Percentiles rank a stretch among this genome's conserved stretches.
Conservation (phyloP, 2,329 filamentous ascomycete species). For the Aspergillus fijiensis region DNA sequence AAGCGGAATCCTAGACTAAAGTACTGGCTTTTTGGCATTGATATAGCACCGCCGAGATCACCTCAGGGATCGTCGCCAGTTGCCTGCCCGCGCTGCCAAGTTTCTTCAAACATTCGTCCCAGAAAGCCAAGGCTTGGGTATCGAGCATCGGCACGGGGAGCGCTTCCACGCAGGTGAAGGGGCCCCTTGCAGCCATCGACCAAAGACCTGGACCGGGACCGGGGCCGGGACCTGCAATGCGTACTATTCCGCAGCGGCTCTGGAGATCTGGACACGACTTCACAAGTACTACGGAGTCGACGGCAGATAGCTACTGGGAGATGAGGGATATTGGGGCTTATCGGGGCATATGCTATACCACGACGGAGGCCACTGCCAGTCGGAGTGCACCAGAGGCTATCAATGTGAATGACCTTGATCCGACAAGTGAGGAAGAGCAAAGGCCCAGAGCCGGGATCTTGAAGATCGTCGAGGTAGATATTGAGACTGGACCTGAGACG, state of each 20-base stretch:
- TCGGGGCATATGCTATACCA: constrained; percentile 13
- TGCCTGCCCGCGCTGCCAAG: constrained; percentile 25
- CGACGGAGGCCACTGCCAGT: constrained; percentile 14
- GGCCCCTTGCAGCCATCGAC: not conserved
- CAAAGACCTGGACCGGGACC: not conserved
- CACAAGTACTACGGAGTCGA: constrained; percentile 4
- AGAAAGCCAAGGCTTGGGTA: constrained; percentile 15
- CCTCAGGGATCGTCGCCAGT: constrained; percentile 26
- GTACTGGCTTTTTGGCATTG: too few species aligned
- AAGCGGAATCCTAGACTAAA: too few species aligned
- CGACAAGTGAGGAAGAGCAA: not conserved
- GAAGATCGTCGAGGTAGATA: constrained; percentile 25
- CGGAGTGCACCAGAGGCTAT: constrained; percentile 1
- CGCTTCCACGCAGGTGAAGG: not conserved
- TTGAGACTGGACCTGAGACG: constrained; percentile 19
- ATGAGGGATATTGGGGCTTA: constrained; percentile 11
- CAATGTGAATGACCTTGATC: not conserved
- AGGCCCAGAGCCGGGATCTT: constrained; percentile 15
- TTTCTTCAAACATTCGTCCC: constrained; percentile 24
- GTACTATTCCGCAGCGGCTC: not conserved
- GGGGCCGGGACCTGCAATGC: constrained; percentile 4
- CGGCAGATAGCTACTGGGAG: constrained; percentile 6
- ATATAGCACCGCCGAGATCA: constrained; percentile 25
- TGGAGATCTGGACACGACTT: not conserved
- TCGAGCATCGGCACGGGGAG: constrained; percentile 1